Evolutionary conservation across 2,329 filamentous ascomycete species (phyloP).

Genomic region (Fusarium camptoceras): DNA sequence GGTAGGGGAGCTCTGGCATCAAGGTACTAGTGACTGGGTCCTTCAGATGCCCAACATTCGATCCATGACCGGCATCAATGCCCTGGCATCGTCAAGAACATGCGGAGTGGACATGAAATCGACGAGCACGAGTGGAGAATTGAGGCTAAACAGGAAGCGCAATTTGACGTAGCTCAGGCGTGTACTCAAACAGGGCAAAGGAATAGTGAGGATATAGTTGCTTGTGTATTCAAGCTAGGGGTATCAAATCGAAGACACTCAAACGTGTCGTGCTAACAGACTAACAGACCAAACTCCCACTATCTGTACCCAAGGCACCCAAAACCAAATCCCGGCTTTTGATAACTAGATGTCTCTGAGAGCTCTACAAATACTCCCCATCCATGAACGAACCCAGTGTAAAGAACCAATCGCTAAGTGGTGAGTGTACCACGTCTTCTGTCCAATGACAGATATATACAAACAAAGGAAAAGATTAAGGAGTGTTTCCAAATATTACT

Average conservation of each 20-base stretch:
- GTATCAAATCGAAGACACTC: conserved; percentile 40
- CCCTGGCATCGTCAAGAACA: background rate
- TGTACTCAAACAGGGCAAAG: background rate
- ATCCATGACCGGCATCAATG: background rate
- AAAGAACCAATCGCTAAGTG: background rate
- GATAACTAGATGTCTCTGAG: background rate
- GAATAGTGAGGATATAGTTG: background rate
- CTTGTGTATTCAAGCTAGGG: conserved; percentile 34
- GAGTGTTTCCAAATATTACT: conserved; percentile 4
- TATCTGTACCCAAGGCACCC: conserved; percentile 3
- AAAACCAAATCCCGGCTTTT: conserved; percentile 23
- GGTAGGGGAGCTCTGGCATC: background rate
- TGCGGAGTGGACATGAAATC: background rate
- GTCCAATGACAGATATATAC: conserved; percentile 4
- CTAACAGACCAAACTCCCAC: conserved; percentile 28
- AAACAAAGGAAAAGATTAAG: conserved; percentile 17
- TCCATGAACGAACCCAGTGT: conserved; percentile 7
- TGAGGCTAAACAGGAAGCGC: background rate
- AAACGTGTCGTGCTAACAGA: conserved; percentile 12
- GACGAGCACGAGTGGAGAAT: background rate
- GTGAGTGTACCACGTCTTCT: background rate
- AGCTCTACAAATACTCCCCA: conserved; percentile 16
- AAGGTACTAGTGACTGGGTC: background rate
- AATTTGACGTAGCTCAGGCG: background rate
- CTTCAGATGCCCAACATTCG: background rate